Conservation (phyloP, 805 yeast genomes). For the Saccharomycopsis vini region DNA sequence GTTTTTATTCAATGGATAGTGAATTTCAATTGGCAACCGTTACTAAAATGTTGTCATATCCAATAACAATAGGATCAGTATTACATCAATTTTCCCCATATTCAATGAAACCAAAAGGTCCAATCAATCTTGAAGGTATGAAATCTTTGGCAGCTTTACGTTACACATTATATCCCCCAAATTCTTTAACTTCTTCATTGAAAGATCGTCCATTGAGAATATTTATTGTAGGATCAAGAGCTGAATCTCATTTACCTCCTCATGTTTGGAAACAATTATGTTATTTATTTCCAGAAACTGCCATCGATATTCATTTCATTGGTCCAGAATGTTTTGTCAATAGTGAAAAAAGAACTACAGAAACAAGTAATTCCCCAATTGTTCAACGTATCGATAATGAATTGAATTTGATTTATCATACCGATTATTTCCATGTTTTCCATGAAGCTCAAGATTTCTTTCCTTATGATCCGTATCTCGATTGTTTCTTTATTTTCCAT, state of each 20-base stretch:
- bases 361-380: constrained; percentile 53
- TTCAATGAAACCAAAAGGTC: constrained; percentile 71
- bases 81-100: constrained; percentile 85
- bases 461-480: constrained; percentile 97
- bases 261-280: constrained; percentile 94
- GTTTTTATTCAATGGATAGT: constrained; percentile 91
- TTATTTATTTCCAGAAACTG: constrained; percentile 71
- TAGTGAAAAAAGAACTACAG: constrained; percentile 53
- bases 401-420: constrained; percentile 69
- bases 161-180: constrained; percentile 77
- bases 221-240: constrained; percentile 83
- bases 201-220: constrained; percentile 85
- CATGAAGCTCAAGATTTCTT: constrained; percentile 91
- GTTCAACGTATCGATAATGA: constrained; percentile 66
- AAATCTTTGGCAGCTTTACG: constrained; percentile 88
- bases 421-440: constrained; percentile 82
- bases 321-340: constrained; percentile 90
- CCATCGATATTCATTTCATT: constrained; percentile 80
- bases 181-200: constrained; percentile 38
- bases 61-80: constrained; percentile 77
- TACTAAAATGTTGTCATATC: constrained; percentile 89
- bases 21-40: constrained; percentile 94
- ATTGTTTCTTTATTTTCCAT: constrained; percentile 87
- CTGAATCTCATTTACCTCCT: constrained; percentile 88
- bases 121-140: constrained; percentile 84